These are phyloP conservation scores for Cicer pinnatifidum DNA, from an alignment of 306 rosid species.

Conservation along the genomic window DNA sequence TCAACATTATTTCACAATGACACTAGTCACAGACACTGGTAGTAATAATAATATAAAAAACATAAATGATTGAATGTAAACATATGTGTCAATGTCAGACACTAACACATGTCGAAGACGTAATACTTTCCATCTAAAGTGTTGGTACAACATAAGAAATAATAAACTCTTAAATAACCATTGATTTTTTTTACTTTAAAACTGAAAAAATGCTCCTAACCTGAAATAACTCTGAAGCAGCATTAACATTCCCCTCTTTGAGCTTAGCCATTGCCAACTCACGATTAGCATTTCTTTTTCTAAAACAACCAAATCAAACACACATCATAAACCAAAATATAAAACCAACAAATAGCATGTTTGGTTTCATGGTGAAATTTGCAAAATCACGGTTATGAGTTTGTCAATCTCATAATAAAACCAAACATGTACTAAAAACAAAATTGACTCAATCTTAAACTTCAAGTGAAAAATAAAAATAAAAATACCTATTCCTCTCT, in stretches of 20 bases:
- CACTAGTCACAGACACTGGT: no score
- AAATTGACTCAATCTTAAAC: neutral
- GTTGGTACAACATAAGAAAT: neutral
- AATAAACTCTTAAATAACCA: slow-evolving; percentile 8
- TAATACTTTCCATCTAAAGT: no score
- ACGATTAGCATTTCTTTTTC: slow-evolving; percentile 62
- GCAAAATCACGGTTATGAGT: no score
- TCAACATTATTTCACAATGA: no score
- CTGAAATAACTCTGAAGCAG: slow-evolving; percentile 88
- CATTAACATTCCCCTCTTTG: slow-evolving; percentile 73
- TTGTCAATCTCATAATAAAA: no score
- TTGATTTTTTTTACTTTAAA: no score
- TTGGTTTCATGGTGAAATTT: no score
- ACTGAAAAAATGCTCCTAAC: slow-evolving; percentile 46
- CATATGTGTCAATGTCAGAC: no score
- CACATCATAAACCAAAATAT: neutral
- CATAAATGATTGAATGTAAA: no score
- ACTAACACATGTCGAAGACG: no score
- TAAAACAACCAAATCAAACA: slow-evolving; percentile 45
- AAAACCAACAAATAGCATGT: neutral
- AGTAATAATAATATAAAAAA: no score
- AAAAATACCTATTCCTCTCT: slow-evolving; percentile 48
- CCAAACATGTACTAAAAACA: neutral
- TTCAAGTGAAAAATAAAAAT: neutral
- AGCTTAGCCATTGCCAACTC: slow-evolving; percentile 79